Evolutionary conservation across 306 rosid genomes (phyloP), one percentile per base, ranked within the genome.

Genomic region (Crataegus laevigata): DNA sequence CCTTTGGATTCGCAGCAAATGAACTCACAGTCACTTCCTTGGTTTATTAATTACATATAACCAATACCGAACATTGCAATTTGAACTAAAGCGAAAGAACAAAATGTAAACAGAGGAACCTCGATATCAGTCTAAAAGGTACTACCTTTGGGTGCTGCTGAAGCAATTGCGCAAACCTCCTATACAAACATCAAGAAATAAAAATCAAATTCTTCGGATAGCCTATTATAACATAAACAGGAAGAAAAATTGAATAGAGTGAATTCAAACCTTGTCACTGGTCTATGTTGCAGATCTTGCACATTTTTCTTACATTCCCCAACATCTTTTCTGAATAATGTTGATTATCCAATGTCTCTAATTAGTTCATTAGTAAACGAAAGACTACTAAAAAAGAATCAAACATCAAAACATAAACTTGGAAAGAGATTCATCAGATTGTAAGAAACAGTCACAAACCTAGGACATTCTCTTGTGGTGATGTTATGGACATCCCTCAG

Each of bases 161-260:
- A 62, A 84, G 84, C 66, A 87, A 68, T 75, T 87, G 85, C 19
- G 91, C 87, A 81, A 85, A 79, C 78, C 82, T 83, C 85, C 92
- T 91, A 71, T 34, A 77, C 63, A 61, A 67, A 83, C 40, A 76
- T 79, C 73, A 76, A 74, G 25, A 18, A 51, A 54, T 68, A 30
- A 32, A 7, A 25, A 40, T 36, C 38, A 14, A 63, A 36, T 66
- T 4, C 4, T 54, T 36, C 11, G 3, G 11, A 71, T 42, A 40
- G 21, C 54, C 21, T 1, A 2, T 58, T 28, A 32, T 25, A 17
- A 50, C 25, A 24, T 13, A 42, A 57, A 14, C 66, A 64, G 45
- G 55, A 26, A 40, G n/a, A 30, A 24, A 64, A 14, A 76, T 66
- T 21, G n/a, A 12, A 22, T 2, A 60, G 32, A 26, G 9, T 18